Conservation (phyloP, 441 rosid species). For the Capsella rubella region DNA sequence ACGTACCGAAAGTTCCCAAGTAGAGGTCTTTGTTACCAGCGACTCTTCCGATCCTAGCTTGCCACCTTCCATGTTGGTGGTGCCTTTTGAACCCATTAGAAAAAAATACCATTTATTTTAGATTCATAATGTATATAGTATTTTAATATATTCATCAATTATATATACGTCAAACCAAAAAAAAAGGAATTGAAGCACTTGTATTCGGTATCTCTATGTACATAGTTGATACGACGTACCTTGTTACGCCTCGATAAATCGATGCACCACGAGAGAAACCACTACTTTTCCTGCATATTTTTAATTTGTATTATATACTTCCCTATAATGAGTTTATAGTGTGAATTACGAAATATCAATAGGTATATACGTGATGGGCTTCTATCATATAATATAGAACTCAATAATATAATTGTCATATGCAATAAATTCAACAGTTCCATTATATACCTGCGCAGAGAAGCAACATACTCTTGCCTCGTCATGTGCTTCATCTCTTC, state of each 20-base stretch:
- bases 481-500: slow-evolving; percentile 88
- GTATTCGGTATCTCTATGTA: neutral
- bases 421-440: slow-evolving; percentile 31
- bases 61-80: slow-evolving; percentile 90
- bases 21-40: slow-evolving; percentile 85
- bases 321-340: neutral
- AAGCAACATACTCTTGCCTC: slow-evolving; percentile 78
- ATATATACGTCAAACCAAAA: neutral
- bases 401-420: slow-evolving; percentile 11
- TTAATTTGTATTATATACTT: neutral
- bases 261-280: slow-evolving; percentile 99
- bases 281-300: slow-evolving; percentile 79
- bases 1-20: slow-evolving; percentile 75
- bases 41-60: slow-evolving; percentile 81
- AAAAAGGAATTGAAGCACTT: neutral
- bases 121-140: neutral
- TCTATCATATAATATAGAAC: neutral
- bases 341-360: neutral
- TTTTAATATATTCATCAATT: no score
- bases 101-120: neutral
- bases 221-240: slow-evolving; percentile 47
- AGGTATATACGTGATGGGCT: slow-evolving; percentile 24
- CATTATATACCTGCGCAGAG: slow-evolving; percentile 65
- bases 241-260: slow-evolving; percentile 93
- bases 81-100: slow-evolving; percentile 51